These are phyloP conservation scores for Pilatotrama ljubarskyi DNA, from an alignment of 768 basidiomycete species.

Conservation along the genomic window DNA sequence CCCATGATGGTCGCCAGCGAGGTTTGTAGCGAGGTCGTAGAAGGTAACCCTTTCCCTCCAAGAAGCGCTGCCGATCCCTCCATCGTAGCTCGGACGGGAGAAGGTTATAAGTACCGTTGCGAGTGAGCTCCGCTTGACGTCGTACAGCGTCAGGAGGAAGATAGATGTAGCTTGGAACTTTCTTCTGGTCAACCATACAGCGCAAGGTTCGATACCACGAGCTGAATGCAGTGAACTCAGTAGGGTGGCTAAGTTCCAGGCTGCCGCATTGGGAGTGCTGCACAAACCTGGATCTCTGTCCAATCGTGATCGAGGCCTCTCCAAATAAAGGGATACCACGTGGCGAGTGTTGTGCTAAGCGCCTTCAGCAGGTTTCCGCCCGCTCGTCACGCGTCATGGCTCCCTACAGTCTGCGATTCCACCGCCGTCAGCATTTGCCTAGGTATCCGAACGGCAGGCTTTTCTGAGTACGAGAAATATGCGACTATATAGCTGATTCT, in stretches of 20 bases:
- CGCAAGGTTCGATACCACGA: background rate
- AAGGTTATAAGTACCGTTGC: slow-evolving; percentile 1
- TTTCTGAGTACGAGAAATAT: too few species aligned
- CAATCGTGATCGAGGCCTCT: background rate
- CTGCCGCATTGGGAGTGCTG: background rate
- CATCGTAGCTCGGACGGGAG: slow-evolving; percentile 4
- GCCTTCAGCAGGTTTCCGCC: too few species aligned
- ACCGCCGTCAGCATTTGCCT: too few species aligned
- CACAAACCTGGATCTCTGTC: too few species aligned
- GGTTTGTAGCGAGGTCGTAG: slow-evolving; percentile 19
- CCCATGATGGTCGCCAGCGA: slow-evolving; percentile 25
- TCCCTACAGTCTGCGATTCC: too few species aligned
- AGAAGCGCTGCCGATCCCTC: slow-evolving; percentile 14
- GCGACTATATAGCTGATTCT: too few species aligned
- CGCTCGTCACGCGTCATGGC: too few species aligned
- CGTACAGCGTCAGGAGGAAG: background rate
- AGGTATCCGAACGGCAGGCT: too few species aligned
- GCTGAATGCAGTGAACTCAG: background rate
- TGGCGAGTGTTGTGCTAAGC: background rate
- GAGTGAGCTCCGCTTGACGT: slow-evolving; percentile 2
- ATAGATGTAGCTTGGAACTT: slow-evolving; percentile 1
- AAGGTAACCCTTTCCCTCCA: slow-evolving; percentile 3
- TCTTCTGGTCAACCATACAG: background rate
- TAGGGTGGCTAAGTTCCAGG: background rate
- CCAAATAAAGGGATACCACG: background rate